phyloP scores from a whole-genome alignment of 495 filamentous ascomycete genomes.

The Parachaetomium inaequale region DNA sequence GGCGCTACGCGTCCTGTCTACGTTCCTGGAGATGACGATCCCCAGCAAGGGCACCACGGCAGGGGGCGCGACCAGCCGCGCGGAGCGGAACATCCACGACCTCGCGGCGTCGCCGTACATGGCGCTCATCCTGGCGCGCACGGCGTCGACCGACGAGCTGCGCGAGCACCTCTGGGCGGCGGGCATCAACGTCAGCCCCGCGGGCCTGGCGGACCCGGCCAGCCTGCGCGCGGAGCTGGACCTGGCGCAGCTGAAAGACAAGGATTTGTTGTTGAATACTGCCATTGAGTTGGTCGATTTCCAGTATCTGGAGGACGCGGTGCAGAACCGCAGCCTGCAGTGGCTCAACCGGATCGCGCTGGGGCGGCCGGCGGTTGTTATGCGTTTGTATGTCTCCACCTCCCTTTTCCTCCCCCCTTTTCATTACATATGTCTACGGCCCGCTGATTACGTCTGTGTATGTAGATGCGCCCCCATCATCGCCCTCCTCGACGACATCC shows the following conservation, averaged over 20 bases:
- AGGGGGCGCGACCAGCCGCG: not conserved
- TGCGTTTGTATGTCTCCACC: slow-evolving; percentile 46
- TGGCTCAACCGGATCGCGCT: slow-evolving; percentile 51
- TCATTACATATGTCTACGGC: no score
- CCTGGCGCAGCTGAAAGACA: slow-evolving; percentile 46
- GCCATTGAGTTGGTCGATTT: slow-evolving; percentile 57
- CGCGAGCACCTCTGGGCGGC: slow-evolving; percentile 51
- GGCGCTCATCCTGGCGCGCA: slow-evolving; percentile 47
- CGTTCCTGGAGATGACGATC: slow-evolving; percentile 56
- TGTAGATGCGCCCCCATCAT: slow-evolving; percentile 51
- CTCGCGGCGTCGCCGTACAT: slow-evolving; percentile 49
- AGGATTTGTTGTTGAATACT: slow-evolving; percentile 54
- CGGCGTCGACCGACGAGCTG: slow-evolving; percentile 45
- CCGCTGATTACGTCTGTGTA: no score
- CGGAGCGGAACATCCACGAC: slow-evolving; percentile 27
- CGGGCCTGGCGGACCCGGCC: slow-evolving; percentile 27
- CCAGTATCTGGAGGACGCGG: slow-evolving; percentile 50
- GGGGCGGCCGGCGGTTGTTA: slow-evolving; percentile 45
- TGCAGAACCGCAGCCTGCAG: slow-evolving; percentile 50
- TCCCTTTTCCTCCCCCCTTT: no score
- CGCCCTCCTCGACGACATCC: slow-evolving; percentile 50
- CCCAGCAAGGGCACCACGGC: slow-evolving; percentile 16
- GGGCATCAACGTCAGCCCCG: slow-evolving; percentile 44
- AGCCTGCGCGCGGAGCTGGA: slow-evolving; percentile 37
- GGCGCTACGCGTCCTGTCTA: slow-evolving; percentile 53